phyloP scores from a whole-genome alignment of 768 basidiomycete species.

The Mycena venus region DNA sequence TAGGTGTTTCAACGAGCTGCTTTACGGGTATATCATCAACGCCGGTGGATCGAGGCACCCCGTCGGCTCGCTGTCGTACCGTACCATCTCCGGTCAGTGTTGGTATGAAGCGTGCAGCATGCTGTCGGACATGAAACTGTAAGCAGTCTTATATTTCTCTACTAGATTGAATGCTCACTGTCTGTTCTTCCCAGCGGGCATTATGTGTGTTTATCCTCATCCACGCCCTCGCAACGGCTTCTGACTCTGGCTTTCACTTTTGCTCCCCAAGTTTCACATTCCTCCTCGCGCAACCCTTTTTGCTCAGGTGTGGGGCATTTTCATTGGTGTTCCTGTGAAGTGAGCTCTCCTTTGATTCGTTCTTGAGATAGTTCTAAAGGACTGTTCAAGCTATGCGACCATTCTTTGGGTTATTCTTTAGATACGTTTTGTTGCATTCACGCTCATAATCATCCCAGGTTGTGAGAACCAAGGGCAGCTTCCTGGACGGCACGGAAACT shows the following conservation, averaged over 20 bases:
- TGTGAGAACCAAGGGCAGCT: slow-evolving; percentile 37
- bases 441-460: slow-evolving; percentile 24
- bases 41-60: slow-evolving; percentile 42
- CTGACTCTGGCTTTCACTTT: background rate
- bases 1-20: slow-evolving; percentile 42
- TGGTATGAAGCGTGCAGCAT: slow-evolving; percentile 44
- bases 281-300: slow-evolving; percentile 39
- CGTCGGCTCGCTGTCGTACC: slow-evolving; percentile 38
- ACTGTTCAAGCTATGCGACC: slow-evolving; percentile 37
- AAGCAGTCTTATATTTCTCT: background rate
- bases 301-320: slow-evolving; percentile 41
- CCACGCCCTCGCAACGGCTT: background rate
- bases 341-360: background rate
- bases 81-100: slow-evolving; percentile 42
- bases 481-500: slow-evolving; percentile 29
- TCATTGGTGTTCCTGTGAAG: slow-evolving; percentile 42
- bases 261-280: slow-evolving; percentile 38
- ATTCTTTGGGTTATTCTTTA: slow-evolving; percentile 31
- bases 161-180: background rate
- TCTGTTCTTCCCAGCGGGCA: slow-evolving; percentile 31
- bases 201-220: slow-evolving; percentile 32
- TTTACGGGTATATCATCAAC: slow-evolving; percentile 41
- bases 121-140: slow-evolving; percentile 44
- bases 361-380: no score
- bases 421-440: background rate